A percentile compares a stretch with the other conserved stretches of the same genome.
These are phyloP conservation scores for Allodekkera sacchari DNA, from an alignment of 805 yeast genomes.

Conservation along the genomic window DNA sequence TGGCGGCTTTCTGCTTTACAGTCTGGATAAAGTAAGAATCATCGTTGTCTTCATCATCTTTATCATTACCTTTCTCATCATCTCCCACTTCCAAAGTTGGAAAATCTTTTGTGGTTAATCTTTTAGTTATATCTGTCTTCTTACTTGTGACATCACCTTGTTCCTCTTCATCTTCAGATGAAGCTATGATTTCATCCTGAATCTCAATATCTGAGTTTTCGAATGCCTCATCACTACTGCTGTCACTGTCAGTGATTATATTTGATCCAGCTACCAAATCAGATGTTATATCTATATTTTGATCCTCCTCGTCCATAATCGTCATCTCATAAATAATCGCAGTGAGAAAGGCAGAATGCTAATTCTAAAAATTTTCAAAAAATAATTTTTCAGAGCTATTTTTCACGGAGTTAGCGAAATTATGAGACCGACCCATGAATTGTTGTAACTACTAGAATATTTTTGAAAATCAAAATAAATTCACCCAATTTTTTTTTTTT, in stretches of 20 bases:
- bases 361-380: no score
- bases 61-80: slow-evolving; percentile 23
- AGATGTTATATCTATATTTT: slow-evolving; percentile 54
- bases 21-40: slow-evolving; percentile 10
- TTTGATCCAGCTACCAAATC: slow-evolving; percentile 39
- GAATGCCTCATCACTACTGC: slow-evolving; percentile 6
- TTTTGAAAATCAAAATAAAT: no score
- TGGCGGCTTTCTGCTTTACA: slow-evolving; percentile 24
- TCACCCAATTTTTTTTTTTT: no score
- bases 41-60: slow-evolving; percentile 13
- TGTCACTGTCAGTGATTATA: slow-evolving; percentile 9
- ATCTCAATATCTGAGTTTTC: slow-evolving; percentile 18
- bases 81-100: slow-evolving; percentile 39
- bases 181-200: slow-evolving; percentile 46
- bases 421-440: no score
- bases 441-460: no score
- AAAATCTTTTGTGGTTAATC: slow-evolving; percentile 14
- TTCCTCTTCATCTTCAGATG: slow-evolving; percentile 38
- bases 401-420: no score
- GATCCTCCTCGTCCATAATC: slow-evolving; percentile 33
- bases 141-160: no score
- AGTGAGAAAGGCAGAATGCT: no score
- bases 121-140: slow-evolving; percentile 13
- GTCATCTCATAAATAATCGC: no score
- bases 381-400: no score